phyloP scores from a whole-genome alignment of 75 land plant genomes.

The Cunninghamia lanceolata region DNA sequence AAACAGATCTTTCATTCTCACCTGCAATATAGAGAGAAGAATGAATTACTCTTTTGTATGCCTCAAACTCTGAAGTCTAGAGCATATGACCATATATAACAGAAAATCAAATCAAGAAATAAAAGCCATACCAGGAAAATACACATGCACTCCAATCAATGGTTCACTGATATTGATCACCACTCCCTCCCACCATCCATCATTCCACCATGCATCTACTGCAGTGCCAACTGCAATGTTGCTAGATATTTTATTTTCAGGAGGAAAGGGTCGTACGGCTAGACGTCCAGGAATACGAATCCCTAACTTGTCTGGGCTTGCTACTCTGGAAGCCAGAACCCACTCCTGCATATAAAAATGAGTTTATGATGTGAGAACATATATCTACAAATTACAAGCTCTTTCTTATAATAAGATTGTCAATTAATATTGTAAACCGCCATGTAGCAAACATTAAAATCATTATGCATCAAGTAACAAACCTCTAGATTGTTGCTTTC shows the following conservation, averaged over 20 bases:
- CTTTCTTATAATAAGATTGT: neutral
- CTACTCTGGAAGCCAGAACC: conserved; percentile 53
- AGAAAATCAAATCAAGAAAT: neutral
- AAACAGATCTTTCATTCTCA: conserved; percentile 42
- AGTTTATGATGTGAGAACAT: neutral
- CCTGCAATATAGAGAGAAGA: conserved; percentile 36
- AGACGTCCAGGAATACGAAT: conserved; percentile 52
- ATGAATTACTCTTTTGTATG: neutral
- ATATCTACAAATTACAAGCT: no score
- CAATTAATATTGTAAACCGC: neutral
- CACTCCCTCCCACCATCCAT: conserved; percentile 99
- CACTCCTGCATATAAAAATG: conserved; percentile 57
- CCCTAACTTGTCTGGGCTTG: conserved; percentile 47
- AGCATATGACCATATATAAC: neutral
- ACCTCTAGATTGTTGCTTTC: conserved; percentile 69
- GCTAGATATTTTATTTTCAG: conserved; percentile 11
- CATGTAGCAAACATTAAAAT: neutral
- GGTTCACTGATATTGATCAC: conserved; percentile 35
- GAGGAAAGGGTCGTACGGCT: conserved; percentile 54
- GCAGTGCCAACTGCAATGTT: conserved; percentile 40
- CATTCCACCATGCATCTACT: conserved; percentile 94
- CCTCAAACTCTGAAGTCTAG: neutral
- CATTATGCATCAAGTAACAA: neutral
- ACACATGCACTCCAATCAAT: conserved; percentile 48
- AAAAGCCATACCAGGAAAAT: conserved; percentile 65